Base-by-base conservation (phyloP, 2,329 filamentous ascomycete genomes). In the Trichoderma oligosporum region DNA sequence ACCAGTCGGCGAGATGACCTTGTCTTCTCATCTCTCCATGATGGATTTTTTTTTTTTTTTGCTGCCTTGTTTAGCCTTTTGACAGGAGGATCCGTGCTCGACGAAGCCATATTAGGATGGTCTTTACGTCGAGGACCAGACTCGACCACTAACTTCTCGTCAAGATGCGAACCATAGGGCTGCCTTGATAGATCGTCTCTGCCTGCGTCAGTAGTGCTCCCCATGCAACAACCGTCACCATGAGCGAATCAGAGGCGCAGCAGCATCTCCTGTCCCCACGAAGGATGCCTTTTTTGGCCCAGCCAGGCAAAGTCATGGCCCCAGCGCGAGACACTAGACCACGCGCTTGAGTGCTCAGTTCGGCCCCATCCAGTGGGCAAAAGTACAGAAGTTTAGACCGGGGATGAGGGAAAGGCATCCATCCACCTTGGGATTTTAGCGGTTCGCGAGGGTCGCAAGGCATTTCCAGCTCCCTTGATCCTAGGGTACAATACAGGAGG, bases 191-290 rank as follows among this genome's bases (percentile, higher is more conserved):
- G 47, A 60, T 58, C 49, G 39, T 61, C 59, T 64, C 60, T 63
- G 64, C 61, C 65, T 66, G 59, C 62, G 57, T 61, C 61, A 65
- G 63, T 61, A 62, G 64, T 61, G 64, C 60, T 62, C 61, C 62
- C 65, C 67, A 63, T 66, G 64, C 48, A 64, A 69, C 62, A 67
- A 54, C 56, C 67, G 64, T 59, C 67, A 56, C 60, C 70, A 71
- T 64, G 65, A 66, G 60, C 65, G 58, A 67, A 67, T 67, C 63
- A 67, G 56, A 57, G 53, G 33, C 36, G 35, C 24, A 24, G 36
- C 27, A 29, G 16, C 47, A 8, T 22, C 27, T n/a, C 46, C 25
- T 12, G 35, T 47, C 49, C 42, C 38, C 56, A 58, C 56, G 35
- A 58, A 46, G 49, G 49, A 58, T 55, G 56, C 49, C 56, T 33